These are phyloP conservation scores for Viridothelium virens DNA, from an alignment of 495 filamentous ascomycete genomes.

Conservation along the genomic window DNA sequence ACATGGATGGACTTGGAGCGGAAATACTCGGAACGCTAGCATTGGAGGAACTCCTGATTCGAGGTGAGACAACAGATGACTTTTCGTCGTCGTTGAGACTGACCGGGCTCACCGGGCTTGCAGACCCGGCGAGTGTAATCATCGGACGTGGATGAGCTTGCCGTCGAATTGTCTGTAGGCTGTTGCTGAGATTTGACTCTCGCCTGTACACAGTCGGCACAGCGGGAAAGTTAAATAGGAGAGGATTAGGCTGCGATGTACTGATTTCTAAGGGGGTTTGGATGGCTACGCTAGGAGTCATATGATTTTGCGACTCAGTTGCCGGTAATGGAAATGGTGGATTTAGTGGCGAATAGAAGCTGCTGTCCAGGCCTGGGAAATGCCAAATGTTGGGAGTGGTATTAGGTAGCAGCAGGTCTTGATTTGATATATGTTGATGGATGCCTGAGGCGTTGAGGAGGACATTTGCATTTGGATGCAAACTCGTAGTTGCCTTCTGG, in stretches of 20 bases:
- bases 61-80: slow-evolving; percentile 1
- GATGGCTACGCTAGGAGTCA: neutral
- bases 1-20: slow-evolving; percentile 16
- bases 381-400: neutral
- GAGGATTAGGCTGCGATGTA: neutral
- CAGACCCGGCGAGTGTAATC: neutral
- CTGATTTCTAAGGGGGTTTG: neutral
- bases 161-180: neutral
- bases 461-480: neutral
- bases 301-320: neutral
- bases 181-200: neutral
- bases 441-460: neutral
- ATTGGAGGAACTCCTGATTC: slow-evolving; percentile 10
- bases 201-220: too few species aligned
- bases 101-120: slow-evolving; percentile 16
- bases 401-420: neutral
- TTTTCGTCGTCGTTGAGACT: slow-evolving; percentile 9
- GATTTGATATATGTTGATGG: slow-evolving; percentile 1
- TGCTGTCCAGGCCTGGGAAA: neutral
- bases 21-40: slow-evolving; percentile 12
- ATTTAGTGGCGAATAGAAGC: neutral
- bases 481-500: neutral
- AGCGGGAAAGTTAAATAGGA: neutral
- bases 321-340: neutral
- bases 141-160: neutral